A percentile compares a stretch with the other conserved stretches of the same genome.
These are phyloP conservation scores for Kodamaea sp. DNA, from an alignment of 1,139 yeast genomes.

Conservation along the genomic window DNA sequence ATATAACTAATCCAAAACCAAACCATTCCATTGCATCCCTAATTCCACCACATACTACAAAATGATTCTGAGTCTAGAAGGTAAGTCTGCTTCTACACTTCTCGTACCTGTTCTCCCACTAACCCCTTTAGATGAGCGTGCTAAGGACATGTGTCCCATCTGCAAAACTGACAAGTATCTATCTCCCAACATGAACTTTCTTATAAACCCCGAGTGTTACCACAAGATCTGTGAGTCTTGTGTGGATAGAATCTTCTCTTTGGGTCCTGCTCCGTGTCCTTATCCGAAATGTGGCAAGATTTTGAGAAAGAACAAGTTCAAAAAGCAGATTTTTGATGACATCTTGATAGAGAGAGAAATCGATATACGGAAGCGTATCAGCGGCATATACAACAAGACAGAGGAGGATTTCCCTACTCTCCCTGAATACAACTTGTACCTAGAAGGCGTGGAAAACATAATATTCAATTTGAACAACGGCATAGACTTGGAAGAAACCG, in stretches of 20 bases:
- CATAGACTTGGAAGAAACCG: conserved; percentile 72
- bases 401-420: conserved; percentile 67
- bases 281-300: conserved; percentile 89
- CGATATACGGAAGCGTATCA: conserved; percentile 81
- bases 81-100: conserved; percentile 3
- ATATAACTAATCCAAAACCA: no score
- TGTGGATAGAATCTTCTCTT: conserved; percentile 87
- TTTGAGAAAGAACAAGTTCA: conserved; percentile 83
- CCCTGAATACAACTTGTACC: conserved; percentile 67
- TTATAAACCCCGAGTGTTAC: conserved; percentile 95
- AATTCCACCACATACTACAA: no score
- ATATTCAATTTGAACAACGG: conserved; percentile 75
- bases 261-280: conserved; percentile 98
- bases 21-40: no score
- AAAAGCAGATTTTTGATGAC: conserved; percentile 90
- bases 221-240: conserved; percentile 97
- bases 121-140: conserved; percentile 30
- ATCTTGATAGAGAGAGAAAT: conserved; percentile 87
- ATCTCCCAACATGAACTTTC: conserved; percentile 89
- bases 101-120: no score
- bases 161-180: conserved; percentile 94
- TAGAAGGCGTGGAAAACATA: conserved; percentile 81
- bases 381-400: conserved; percentile 76
- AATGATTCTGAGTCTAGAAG: conserved; percentile 9
- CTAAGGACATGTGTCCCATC: conserved; percentile 91